Evolutionary conservation across 495 filamentous ascomycete genomes (phyloP), one percentile per base, ranked within the genome.

Genomic region (Staphylotrichum tortipilum): DNA sequence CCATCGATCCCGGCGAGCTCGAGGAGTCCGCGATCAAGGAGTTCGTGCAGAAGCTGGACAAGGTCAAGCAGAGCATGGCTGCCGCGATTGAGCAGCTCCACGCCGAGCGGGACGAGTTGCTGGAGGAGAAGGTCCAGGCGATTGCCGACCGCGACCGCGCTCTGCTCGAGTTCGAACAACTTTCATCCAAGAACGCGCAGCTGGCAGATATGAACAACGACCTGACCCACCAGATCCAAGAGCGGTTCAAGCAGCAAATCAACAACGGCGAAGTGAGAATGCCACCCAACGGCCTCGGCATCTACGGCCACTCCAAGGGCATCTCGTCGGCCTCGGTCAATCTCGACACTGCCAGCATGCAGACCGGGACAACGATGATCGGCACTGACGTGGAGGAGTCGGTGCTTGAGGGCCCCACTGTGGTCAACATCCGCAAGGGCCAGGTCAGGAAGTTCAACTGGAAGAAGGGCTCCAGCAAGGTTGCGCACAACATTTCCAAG

Each of bases 381-480:
- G 73, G 75, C 12, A 78, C 81, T n/a, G 84, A 85, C 17, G 75
- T 69, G 1, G 86, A 88, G 47, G 75, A 82, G 10, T 76, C 79
- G 12, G 78, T 83, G 9, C 72, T 89, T 47, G 72, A 89, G 29
- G 85, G 88, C 12, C 89, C 92, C 21, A 91, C 94, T 46, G 83
- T 96, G 19, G 83, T 94, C 53, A 92, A 88, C 60, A 90, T 96
- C 57, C 82, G 87, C 47, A 95, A 94, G 72, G 86, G 84, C 42
- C 86, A 94, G 63, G 80, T 83, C 26, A 94, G 89, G 70, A 95
- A 94, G 63, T 95, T 95, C 71, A 94, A 92, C 68, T 97, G 92
- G 91, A 95, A 95, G 77, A 95, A 94, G 66, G 89, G 89, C 23
- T 86, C 88, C 21, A 88, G 94, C 66, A 85, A 84, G 34, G 83